Conservation (phyloP, 495 filamentous ascomycete species). For the Xylaria palmicola region DNA sequence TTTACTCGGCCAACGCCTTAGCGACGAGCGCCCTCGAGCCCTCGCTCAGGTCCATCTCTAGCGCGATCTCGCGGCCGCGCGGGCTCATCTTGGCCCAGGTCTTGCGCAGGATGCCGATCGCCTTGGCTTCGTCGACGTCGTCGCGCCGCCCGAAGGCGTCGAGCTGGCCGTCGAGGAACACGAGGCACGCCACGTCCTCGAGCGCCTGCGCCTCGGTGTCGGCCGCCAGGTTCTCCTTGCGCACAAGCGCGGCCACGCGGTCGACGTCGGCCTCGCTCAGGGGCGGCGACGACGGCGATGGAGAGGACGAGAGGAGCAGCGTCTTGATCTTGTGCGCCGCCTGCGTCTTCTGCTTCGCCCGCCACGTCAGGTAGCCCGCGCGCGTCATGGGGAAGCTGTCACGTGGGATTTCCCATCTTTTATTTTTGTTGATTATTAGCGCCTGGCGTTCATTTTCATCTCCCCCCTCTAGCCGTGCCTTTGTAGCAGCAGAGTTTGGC, state of each 20-base stretch:
- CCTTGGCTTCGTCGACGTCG: constrained; percentile 67
- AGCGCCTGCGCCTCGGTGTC: constrained; percentile 69
- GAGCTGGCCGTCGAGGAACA: constrained; percentile 83
- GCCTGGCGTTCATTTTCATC: neutral
- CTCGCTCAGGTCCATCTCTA: constrained; percentile 63
- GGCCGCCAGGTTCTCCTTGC: constrained; percentile 62
- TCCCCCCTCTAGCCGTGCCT: neutral
- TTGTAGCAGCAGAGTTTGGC: too few species aligned
- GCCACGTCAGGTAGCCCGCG: constrained; percentile 73
- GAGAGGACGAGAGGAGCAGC: constrained; percentile 54
- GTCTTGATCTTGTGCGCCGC: constrained; percentile 61
- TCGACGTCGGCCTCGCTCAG: constrained; percentile 39
- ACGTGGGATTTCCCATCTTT: constrained; percentile 78
- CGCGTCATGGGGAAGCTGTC: constrained; percentile 65
- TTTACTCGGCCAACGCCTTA: constrained; percentile 58
- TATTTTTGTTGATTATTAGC: neutral
- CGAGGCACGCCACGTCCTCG: constrained; percentile 83
- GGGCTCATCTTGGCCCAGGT: constrained; percentile 82
- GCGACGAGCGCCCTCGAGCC: constrained; percentile 57
- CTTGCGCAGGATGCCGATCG: constrained; percentile 70
- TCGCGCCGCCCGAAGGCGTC: constrained; percentile 64
- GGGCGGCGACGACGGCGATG: constrained; percentile 44
- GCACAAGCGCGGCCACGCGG: constrained; percentile 59
- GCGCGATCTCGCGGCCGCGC: constrained; percentile 63
- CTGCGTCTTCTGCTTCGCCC: constrained; percentile 64